Percentiles rank a stretch among this genome's conserved stretches.
Evolutionary conservation across 1,284 basidiomycete genomes (phyloP).

Genomic region (Termitomyces sp.): DNA sequence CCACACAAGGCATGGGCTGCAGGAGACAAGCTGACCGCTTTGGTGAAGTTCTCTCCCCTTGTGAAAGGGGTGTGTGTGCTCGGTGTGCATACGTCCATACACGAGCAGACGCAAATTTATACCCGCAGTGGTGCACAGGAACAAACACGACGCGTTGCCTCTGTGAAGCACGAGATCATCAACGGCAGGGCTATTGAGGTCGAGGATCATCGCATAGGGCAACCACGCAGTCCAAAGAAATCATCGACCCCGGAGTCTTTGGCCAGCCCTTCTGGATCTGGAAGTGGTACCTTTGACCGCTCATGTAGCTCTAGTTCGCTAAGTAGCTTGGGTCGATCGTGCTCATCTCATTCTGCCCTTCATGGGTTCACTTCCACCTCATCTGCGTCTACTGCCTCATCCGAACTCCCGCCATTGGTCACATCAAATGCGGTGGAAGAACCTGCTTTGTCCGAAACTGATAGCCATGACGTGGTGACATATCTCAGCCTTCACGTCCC

Average conservation of each 20-base stretch:
- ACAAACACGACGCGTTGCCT: slow-evolving; percentile 57
- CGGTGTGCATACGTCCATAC: slow-evolving; percentile 63
- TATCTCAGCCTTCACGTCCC: slow-evolving; percentile 45
- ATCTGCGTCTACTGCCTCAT: slow-evolving; percentile 11
- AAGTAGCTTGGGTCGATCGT: slow-evolving; percentile 4
- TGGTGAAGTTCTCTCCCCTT: slow-evolving; percentile 84
- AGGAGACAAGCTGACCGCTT: slow-evolving; percentile 76
- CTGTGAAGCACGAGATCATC: slow-evolving; percentile 67
- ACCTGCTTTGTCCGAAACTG: slow-evolving; percentile 20
- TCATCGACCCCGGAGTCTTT: slow-evolving; percentile 11
- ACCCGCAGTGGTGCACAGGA: slow-evolving; percentile 54
- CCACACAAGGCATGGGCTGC: slow-evolving; percentile 91
- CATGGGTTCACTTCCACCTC: slow-evolving; percentile 4
- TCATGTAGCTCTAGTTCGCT: slow-evolving; percentile 10
- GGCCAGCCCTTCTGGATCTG: slow-evolving; percentile 6
- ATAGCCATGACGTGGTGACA: slow-evolving; percentile 42
- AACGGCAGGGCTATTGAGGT: slow-evolving; percentile 54
- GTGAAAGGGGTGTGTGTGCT: slow-evolving; percentile 78
- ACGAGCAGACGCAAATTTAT: slow-evolving; percentile 71
- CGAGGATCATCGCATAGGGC: slow-evolving; percentile 4
- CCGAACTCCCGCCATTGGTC: not conserved
- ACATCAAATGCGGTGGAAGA: slow-evolving; percentile 13
- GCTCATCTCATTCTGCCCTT: not conserved
- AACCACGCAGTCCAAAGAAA: slow-evolving; percentile 1
- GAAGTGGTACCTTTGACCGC: not conserved